Percentiles rank a stretch among this genome's conserved stretches.
Evolutionary conservation across 176 grass and related monocot genomes (phyloP).

Genomic region (Bolboschoenus planiculmis): DNA sequence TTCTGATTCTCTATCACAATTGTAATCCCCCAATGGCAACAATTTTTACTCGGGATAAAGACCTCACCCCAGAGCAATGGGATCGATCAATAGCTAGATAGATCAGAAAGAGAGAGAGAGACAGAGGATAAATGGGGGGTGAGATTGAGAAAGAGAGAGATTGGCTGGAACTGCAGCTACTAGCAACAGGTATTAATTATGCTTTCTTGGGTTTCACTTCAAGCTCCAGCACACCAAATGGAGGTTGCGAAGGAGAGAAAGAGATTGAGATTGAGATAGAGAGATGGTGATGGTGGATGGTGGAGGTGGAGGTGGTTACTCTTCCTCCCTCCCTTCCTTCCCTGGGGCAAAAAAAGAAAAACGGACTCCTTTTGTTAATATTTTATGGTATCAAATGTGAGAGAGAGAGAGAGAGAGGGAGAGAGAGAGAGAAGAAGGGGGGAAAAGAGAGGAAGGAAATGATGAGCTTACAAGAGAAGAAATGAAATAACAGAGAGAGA

Average conservation of each 20-base stretch:
- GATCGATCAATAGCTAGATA: not conserved
- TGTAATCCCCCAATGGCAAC: not conserved
- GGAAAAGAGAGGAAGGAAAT: constrained; percentile 15
- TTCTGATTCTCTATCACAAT: not conserved
- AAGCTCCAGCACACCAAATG: constrained; percentile 31
- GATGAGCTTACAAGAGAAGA: constrained; percentile 6
- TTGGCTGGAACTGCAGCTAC: constrained; percentile 27
- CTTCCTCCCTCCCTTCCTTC: not conserved
- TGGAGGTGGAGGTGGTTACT: constrained; percentile 22
- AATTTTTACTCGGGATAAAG: not conserved
- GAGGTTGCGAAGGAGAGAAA: constrained; percentile 8
- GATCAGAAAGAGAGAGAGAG: constrained; percentile 26
- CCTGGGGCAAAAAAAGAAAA: not conserved
- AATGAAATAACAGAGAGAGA: not conserved
- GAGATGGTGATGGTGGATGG: constrained; percentile 35
- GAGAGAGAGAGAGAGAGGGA: not conserved
- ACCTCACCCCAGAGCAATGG: constrained; percentile 8
- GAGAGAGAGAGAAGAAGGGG: too few species aligned
- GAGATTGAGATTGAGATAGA: constrained; percentile 13
- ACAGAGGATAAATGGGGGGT: constrained; percentile 34
- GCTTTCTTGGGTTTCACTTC: constrained; percentile 76
- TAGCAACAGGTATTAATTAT: constrained; percentile 42
- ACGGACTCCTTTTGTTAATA: not conserved
- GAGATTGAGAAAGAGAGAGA: constrained; percentile 14
- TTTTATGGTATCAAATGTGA: constrained; percentile 5